phyloP scores from a whole-genome alignment of 768 basidiomycete genomes.

The Psilocybe sp. region DNA sequence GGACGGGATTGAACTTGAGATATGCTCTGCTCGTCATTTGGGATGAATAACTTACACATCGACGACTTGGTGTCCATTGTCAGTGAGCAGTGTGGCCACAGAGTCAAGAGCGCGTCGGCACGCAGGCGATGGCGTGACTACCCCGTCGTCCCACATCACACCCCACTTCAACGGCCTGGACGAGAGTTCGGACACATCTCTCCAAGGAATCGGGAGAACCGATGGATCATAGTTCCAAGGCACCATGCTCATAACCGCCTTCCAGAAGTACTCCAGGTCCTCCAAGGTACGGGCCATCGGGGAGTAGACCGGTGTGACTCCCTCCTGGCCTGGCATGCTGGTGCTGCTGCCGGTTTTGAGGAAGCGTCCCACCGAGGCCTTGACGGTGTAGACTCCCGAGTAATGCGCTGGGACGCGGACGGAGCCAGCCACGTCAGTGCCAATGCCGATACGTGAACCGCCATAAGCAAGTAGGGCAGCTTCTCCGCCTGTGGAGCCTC shows the following conservation, averaged over 20 bases:
- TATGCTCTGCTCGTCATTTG: background rate
- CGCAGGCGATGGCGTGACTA: constrained; percentile 57
- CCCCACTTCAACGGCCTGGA: constrained; percentile 48
- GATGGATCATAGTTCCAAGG: constrained; percentile 65
- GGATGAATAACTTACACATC: constrained; percentile 33
- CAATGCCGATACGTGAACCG: constrained; percentile 60
- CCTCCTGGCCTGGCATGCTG: constrained; percentile 57
- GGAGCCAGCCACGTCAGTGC: constrained; percentile 69
- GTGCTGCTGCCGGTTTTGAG: constrained; percentile 41
- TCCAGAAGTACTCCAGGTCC: constrained; percentile 65
- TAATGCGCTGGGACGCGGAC: constrained; percentile 66
- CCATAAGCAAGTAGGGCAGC: constrained; percentile 60
- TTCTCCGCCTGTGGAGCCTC: constrained; percentile 73
- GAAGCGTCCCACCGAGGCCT: constrained; percentile 47
- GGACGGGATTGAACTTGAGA: background rate
- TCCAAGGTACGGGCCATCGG: constrained; percentile 62
- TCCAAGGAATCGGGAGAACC: constrained; percentile 44
- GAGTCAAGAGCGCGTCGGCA: constrained; percentile 50
- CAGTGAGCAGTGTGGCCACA: constrained; percentile 41
- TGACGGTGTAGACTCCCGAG: constrained; percentile 60
- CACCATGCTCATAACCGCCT: constrained; percentile 53
- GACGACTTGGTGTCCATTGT: constrained; percentile 47
- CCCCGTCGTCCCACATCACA: constrained; percentile 62
- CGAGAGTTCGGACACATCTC: constrained; percentile 22
- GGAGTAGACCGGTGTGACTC: constrained; percentile 48